Base-by-base conservation (phyloP, 768 basidiomycete species). In the Fibroporia radiculosa region DNA sequence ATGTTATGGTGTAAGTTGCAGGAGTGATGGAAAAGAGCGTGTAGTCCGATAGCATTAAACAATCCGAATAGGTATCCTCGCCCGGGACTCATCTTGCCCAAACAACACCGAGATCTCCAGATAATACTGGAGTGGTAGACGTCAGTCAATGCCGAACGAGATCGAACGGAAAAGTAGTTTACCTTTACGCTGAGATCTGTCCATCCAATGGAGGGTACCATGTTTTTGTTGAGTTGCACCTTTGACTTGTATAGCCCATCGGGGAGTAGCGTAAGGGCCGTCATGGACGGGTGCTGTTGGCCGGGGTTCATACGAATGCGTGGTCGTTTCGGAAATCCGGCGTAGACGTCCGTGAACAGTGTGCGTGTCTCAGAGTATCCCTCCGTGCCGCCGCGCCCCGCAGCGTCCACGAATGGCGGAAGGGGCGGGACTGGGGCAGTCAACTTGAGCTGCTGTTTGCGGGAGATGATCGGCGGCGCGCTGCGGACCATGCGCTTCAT, bases 251-350 rank as follows among this genome's bases (percentile, higher is more conserved):
- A 76, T 2, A 86, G 67, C 11, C 84, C 84, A 55, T 86, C 82
- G 1, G 84, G 84, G 25, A 82, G 67, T 14, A 70, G 55, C 6
- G 67, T 62, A 33, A 73, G 69, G 0, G 63, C 62, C 28, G 75
- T 70, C 42, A 76, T 48, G 2, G 73, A 64, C 3, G 73, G 72
- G 53, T 77, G 75, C 31, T 58, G 48, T 33, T 66, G 60, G 29
- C 58, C 51, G 24, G 66, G 62, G 32, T 60, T 61, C 40, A 64
- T 62, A 10, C 67, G 66, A 36, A 69, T 66, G 23, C 75, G 69
- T 7, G 82, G 80, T 14, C 82, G 76, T 50, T 84, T 86, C 14
- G 80, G 80, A 52, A 86, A 86, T 1, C 84, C 84, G 35, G 82
- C 73, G 40, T 66, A 74, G 34, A 86, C 67, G 40, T 72, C 68